Evolutionary conservation across 306 rosid genomes (phyloP), one percentile per base, ranked within the genome.

Genomic region (Glycine tomentella): DNA sequence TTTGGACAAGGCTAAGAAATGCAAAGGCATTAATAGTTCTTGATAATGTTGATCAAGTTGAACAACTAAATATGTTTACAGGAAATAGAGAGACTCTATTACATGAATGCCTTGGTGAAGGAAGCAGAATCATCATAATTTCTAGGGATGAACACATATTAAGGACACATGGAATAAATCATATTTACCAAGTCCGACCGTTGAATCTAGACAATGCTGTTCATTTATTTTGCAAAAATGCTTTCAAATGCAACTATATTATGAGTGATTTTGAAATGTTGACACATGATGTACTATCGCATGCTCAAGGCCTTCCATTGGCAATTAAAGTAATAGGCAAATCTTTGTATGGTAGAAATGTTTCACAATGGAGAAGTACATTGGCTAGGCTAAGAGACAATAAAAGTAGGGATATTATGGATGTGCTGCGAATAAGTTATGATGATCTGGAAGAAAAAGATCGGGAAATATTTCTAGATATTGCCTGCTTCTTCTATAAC

Each of bases 401-500:
- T 49, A 16, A 61, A 31, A 3, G 2, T 0, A 15, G 5, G 15
- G 15, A 65, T 15, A 36, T 77, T 6, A 64, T 64, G 52, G 17
- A 36, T 15, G 42, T 77, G 12, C 1, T 64, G 2, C 74, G 53
- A 65, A 15, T 52, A 3, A 10, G 74, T 77, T 77, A 38, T 67
- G 67, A 66, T 51, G 65, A 16, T 33, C 4, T 75, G 5, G 58
- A 75, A 1, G 4, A 57, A 9, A 8, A 0, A 0, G 51, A 76
- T 0, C 49, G 63, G 13, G 73, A 76, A 36, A 62, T 76, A 50
- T 76, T 76, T 50, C 17, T 76, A 8, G 81, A 76, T 11, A 76
- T 76, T 63, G 49, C 73, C 4, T 76, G 72, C 17, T 50, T 63
- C 6, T 50, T 25, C 0, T 0, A 9, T 2, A 0, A 0, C 1